A percentile compares a stretch with the other conserved stretches of the same genome.
phyloP scores from a whole-genome alignment of 345 rosid genomes.

The Citrus glauca region DNA sequence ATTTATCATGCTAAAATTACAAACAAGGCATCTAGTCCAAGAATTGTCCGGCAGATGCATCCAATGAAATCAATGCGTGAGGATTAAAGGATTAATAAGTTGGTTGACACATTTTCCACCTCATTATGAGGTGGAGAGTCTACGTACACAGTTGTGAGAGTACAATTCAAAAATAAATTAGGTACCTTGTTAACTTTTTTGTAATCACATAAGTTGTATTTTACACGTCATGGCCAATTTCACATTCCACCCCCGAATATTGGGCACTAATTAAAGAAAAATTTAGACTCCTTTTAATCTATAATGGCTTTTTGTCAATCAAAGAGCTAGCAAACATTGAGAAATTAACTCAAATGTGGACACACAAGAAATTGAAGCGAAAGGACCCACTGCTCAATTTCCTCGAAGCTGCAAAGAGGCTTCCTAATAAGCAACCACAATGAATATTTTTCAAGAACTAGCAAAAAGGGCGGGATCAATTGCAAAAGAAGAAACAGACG shows the following conservation, averaged over 20 bases:
- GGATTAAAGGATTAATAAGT: background rate
- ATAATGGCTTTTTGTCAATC: background rate
- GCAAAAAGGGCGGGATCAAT: background rate
- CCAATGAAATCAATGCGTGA: background rate
- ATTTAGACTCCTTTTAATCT: background rate
- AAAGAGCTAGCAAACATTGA: background rate
- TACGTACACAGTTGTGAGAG: no score
- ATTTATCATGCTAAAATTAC: background rate
- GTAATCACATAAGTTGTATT: no score
- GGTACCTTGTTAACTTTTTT: no score
- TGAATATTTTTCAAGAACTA: background rate
- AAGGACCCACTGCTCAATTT: slow-evolving; percentile 23
- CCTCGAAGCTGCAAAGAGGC: slow-evolving; percentile 24
- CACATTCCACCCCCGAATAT: background rate
- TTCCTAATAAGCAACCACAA: background rate
- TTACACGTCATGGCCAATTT: no score
- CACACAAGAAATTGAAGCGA: background rate
- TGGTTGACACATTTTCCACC: no score
- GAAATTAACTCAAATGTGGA: background rate
- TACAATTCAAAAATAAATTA: no score
- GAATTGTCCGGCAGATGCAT: background rate
- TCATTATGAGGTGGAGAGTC: no score
- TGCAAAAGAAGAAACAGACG: background rate
- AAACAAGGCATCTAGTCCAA: no score
- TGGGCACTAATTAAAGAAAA: background rate